These are phyloP conservation scores for Ophiostoma sp. DNA, from an alignment of 2,329 filamentous ascomycete genomes.

Conservation along the genomic window DNA sequence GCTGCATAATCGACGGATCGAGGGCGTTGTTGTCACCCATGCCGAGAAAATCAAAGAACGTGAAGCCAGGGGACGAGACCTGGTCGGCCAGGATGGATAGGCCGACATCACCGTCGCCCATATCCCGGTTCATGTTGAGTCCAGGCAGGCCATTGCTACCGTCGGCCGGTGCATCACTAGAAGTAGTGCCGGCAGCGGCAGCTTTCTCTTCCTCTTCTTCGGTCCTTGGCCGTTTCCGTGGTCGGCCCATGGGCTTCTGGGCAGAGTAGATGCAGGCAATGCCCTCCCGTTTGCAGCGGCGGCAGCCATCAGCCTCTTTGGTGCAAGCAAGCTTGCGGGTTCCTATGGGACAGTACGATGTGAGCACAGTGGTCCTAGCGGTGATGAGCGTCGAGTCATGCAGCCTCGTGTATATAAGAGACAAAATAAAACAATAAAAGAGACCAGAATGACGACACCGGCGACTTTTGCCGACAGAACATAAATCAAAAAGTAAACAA, in stretches of 20 bases:
- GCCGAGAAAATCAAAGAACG: constrained; percentile 38
- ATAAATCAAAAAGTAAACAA: background rate
- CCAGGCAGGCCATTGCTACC: background rate
- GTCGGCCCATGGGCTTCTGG: constrained; percentile 67
- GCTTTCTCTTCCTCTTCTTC: background rate
- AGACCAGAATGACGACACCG: background rate
- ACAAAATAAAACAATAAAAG: background rate
- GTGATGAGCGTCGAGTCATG: background rate
- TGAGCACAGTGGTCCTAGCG: background rate
- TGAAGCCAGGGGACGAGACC: constrained; percentile 31
- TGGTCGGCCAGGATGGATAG: constrained; percentile 11
- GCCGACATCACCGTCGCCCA: constrained; percentile 11
- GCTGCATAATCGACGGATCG: background rate
- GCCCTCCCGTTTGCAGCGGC: constrained; percentile 58
- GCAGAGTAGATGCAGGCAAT: constrained; percentile 62
- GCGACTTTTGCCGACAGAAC: background rate
- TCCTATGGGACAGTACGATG: constrained; percentile 43
- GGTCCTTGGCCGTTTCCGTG: constrained; percentile 52
- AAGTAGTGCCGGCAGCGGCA: background rate
- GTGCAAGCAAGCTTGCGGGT: constrained; percentile 64
- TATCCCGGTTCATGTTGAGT: background rate
- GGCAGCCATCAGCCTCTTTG: constrained; percentile 61
- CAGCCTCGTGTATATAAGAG: background rate
- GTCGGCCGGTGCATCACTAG: background rate
- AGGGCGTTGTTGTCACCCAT: constrained; percentile 2